phyloP scores from a whole-genome alignment of 2,329 filamentous ascomycete species.

The Hypoxylon sp. region DNA sequence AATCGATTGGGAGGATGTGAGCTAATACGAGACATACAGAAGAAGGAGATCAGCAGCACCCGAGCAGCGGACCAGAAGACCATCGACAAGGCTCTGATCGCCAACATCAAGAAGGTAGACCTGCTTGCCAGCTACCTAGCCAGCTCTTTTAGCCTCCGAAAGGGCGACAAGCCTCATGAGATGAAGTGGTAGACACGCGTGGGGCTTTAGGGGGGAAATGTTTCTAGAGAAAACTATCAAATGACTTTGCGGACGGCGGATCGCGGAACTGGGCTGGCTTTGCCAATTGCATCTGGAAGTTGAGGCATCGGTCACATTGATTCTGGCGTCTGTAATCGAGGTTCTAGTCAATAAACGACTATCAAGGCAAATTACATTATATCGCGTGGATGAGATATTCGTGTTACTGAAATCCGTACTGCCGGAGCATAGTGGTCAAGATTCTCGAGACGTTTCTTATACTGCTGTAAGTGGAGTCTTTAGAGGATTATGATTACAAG shows the following conservation, averaged over 20 bases:
- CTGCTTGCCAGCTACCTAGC: conserved; percentile 93
- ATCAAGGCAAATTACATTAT: conserved; percentile 57
- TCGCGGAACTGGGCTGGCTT: conserved; percentile 68
- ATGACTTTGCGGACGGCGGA: conserved; percentile 63
- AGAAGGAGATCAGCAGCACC: conserved; percentile 94
- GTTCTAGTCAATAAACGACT: conserved; percentile 71
- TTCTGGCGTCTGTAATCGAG: conserved; percentile 76
- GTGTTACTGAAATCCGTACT: not conserved
- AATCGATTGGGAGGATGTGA: conserved; percentile 4
- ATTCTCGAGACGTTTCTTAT: not conserved
- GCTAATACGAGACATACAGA: conserved; percentile 72
- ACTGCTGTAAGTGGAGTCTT: not conserved
- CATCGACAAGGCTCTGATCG: conserved; percentile 95
- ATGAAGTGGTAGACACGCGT: conserved; percentile 90
- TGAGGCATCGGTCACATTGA: conserved; percentile 74
- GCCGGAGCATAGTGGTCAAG: not conserved
- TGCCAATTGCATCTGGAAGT: conserved; percentile 77
- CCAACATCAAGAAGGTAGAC: conserved; percentile 98
- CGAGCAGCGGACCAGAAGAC: conserved; percentile 98
- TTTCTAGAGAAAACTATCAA: conserved; percentile 51
- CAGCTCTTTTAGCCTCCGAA: conserved; percentile 97
- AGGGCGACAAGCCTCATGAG: conserved; percentile 99
- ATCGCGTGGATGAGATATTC: conserved; percentile 22
- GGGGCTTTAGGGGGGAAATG: conserved; percentile 35
- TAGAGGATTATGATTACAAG: not conserved